Percentiles rank a stretch among this genome's conserved stretches.
These are phyloP conservation scores for Claviceps fusiformis DNA, from an alignment of 2,329 filamentous ascomycete species.

Conservation along the genomic window DNA sequence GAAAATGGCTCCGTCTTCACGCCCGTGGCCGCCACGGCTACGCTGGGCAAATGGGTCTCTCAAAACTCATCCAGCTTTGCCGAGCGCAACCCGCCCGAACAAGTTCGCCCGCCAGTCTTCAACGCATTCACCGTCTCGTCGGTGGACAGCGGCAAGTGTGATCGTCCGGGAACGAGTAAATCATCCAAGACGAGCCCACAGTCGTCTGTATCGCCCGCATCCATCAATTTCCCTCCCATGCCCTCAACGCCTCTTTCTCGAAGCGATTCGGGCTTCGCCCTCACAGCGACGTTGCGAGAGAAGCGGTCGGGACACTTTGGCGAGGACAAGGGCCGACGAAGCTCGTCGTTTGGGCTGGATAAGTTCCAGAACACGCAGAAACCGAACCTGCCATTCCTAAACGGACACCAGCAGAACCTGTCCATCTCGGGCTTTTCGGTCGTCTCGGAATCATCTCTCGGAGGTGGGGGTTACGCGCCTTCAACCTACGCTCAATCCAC, in stretches of 20 bases:
- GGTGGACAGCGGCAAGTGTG: conserved; percentile 49
- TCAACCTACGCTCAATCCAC: conserved; percentile 81
- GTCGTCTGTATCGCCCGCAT: conserved; percentile 61
- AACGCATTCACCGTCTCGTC: conserved; percentile 80
- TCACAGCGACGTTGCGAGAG: conserved; percentile 76
- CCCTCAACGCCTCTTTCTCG: conserved; percentile 70
- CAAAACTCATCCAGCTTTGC: conserved; percentile 85
- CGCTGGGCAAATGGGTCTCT: conserved; percentile 72
- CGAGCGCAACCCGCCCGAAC: conserved; percentile 40
- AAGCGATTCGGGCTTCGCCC: conserved; percentile 80
- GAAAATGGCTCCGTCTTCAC: conserved; percentile 75
- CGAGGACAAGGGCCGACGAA: conserved; percentile 69
- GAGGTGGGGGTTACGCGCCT: conserved; percentile 53
- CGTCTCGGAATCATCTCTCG: conserved; percentile 57
- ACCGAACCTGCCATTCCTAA: conserved; percentile 62
- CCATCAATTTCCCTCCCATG: conserved; percentile 61
- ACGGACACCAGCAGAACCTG: conserved; percentile 45
- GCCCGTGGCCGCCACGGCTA: conserved; percentile 53
- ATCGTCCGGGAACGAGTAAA: conserved; percentile 65
- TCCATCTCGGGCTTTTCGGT: conserved; percentile 47
- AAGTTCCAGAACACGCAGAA: conserved; percentile 53
- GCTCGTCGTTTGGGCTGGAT: conserved; percentile 82
- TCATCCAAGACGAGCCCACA: conserved; percentile 49
- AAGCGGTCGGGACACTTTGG: conserved; percentile 85
- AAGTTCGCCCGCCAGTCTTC: conserved; percentile 56